These are phyloP conservation scores for Tuber umbilicatum DNA, from an alignment of 495 filamentous ascomycete genomes.

Conservation along the genomic window DNA sequence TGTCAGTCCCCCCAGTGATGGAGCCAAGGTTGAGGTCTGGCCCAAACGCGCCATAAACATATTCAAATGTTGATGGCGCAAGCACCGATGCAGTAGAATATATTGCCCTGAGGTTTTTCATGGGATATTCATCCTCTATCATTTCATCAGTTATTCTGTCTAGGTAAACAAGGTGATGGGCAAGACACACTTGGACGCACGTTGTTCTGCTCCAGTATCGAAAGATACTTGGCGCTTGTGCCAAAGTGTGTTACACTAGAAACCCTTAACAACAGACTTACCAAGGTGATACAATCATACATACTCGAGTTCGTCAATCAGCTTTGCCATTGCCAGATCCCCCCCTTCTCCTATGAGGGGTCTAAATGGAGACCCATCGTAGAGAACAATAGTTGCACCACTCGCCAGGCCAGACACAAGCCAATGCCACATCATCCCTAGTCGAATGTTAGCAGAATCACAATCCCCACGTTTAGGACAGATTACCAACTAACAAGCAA, in stretches of 20 bases:
- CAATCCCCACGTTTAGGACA: background rate
- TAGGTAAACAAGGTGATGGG: conserved; percentile 37
- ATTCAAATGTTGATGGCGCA: conserved; percentile 86
- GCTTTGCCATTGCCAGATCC: conserved; percentile 61
- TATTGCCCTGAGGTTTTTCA: conserved; percentile 61
- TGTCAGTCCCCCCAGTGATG: conserved; percentile 61
- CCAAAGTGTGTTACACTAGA: conserved; percentile 74
- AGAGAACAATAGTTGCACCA: conserved; percentile 74
- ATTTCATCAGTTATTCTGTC: background rate
- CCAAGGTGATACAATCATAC: conserved; percentile 12
- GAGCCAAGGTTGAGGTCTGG: conserved; percentile 41
- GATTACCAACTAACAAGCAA: conserved; percentile 49
- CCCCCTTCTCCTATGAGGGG: conserved; percentile 52
- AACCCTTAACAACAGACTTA: conserved; percentile 45
- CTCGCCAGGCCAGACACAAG: conserved; percentile 72
- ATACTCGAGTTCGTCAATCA: conserved; percentile 57
- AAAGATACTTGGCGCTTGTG: conserved; percentile 88
- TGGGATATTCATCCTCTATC: conserved; percentile 24
- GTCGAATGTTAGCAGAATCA: background rate
- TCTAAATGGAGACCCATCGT: conserved; percentile 83
- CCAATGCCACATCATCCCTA: conserved; percentile 84
- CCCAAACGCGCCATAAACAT: conserved; percentile 75
- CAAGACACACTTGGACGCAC: conserved; percentile 55
- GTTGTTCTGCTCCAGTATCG: conserved; percentile 73
- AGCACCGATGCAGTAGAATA: conserved; percentile 90